Conservation (phyloP, 371 early-diverging fungal genomes). For the Actinomortierella wolfii region DNA sequence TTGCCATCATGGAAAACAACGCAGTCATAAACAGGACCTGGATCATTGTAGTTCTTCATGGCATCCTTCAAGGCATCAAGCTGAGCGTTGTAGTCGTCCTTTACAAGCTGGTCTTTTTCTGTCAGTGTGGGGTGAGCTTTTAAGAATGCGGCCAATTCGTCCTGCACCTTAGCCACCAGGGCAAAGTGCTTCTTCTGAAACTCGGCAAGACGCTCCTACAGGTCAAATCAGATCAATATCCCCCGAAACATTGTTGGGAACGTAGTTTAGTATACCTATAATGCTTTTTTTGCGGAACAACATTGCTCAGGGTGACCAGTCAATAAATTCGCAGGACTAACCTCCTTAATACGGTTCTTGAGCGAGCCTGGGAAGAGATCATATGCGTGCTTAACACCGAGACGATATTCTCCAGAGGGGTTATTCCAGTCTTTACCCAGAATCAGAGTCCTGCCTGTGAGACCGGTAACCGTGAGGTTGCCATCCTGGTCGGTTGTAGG, state of each 20-base stretch:
- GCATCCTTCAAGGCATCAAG: slow-evolving; percentile 69
- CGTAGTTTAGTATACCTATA: not conserved
- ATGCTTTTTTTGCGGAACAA: not conserved
- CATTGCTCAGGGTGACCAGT: no score
- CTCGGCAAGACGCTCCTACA: slow-evolving; percentile 68
- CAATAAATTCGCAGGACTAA: slow-evolving; percentile 31
- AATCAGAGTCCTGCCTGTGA: slow-evolving; percentile 78
- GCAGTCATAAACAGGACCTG: slow-evolving; percentile 81
- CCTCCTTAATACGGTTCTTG: slow-evolving; percentile 57
- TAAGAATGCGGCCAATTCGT: slow-evolving; percentile 58
- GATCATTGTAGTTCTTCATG: slow-evolving; percentile 72
- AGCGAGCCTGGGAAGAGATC: slow-evolving; percentile 81
- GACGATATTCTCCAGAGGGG: slow-evolving; percentile 79
- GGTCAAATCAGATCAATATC: not conserved
- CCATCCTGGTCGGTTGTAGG: slow-evolving; percentile 50
- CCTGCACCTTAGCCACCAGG: slow-evolving; percentile 66
- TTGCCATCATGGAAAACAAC: slow-evolving; percentile 89
- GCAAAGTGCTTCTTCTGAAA: slow-evolving; percentile 69
- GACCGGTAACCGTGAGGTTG: slow-evolving; percentile 60
- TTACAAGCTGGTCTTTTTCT: slow-evolving; percentile 46
- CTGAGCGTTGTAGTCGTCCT: slow-evolving; percentile 71
- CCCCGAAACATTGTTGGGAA: not conserved
- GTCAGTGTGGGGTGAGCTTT: slow-evolving; percentile 46
- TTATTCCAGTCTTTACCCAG: slow-evolving; percentile 75
- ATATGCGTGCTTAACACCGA: slow-evolving; percentile 82